Percentiles rank a stretch among this genome's conserved stretches.
Evolutionary conservation across 352 stramenopile species (phyloP).

Genomic region (Pythium scleroteichum): DNA sequence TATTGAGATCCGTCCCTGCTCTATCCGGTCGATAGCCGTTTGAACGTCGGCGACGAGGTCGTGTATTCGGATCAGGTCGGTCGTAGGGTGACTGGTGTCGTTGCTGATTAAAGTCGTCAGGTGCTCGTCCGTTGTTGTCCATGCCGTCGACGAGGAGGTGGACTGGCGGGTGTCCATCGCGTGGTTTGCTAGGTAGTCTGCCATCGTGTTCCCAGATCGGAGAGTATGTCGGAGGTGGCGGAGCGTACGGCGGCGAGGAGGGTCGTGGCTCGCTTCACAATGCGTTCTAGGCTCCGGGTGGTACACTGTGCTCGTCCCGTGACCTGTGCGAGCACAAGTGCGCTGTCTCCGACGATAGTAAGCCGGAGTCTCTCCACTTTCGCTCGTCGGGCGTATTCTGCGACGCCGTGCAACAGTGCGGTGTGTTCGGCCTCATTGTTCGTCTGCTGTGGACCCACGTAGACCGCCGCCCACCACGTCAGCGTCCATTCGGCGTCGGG

Average conservation of each 20-base stretch:
- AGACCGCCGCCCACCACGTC: conserved; percentile 3
- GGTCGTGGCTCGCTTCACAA: background rate
- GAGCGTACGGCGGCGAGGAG: too few relatives aligned
- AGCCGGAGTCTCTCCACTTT: background rate
- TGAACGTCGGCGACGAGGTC: too few relatives aligned
- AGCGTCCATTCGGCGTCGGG: background rate
- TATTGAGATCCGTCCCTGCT: too few relatives aligned
- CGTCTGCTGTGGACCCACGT: background rate
- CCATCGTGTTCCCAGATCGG: conserved; percentile 5
- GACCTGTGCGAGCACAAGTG: background rate
- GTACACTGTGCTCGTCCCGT: background rate
- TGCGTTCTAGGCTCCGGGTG: background rate
- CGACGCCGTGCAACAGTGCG: too few relatives aligned
- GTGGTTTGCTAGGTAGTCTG: conserved; percentile 1
- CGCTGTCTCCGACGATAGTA: conserved; percentile 5
- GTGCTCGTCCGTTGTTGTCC: too few relatives aligned
- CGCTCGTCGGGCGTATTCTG: background rate
- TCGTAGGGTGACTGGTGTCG: too few relatives aligned
- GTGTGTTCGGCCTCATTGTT: conserved; percentile 15
- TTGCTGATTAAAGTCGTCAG: too few relatives aligned
- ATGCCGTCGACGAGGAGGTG: too few relatives aligned
- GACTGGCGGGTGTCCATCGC: background rate
- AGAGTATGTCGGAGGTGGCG: conserved; percentile 1
- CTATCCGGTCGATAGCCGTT: too few relatives aligned
- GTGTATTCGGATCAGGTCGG: too few relatives aligned